Evolutionary conservation across 2,329 filamentous ascomycete genomes (phyloP), one percentile per base, ranked within the genome.

Genomic region (Aaosphaeria arxii): DNA sequence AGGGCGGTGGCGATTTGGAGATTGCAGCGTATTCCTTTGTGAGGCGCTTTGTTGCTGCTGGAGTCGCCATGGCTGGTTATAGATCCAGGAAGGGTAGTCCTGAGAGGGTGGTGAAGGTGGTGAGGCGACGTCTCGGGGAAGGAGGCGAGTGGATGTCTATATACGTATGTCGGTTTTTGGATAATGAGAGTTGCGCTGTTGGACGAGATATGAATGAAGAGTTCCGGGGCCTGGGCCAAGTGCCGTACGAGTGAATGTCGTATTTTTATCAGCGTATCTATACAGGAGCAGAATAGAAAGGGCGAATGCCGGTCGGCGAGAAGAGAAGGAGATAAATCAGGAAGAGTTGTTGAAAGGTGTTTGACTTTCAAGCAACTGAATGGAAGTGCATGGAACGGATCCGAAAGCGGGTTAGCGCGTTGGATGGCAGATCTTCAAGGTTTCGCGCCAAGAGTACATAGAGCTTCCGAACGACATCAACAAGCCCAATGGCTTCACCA

Each of bases 1-100:
- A 95, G 45, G 91, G 90, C 33, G 91, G 90, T 7, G 91, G 91
- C 62, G 91, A 92, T 62, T 83, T 79, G 62, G 81, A 77, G 52
- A 87, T 85, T 53, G 79, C 75, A 67, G 81, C 77, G 64, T 86
- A 87, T 72, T 87, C 83, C 52, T 81, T 78, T 47, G 80, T 82
- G 50, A 86, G 76, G 54, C 70, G 69, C 55, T 71, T 72, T 45
- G 69, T 72, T 44, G 70, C 70, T 46, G 61, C 66, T 13, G 69
- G 63, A 9, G 69, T 71, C 28, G 70, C 70, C 70, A 73, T 73
- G 9, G 48, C 40, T 57, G 51, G 31, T 46, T 40, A 43, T 40
- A 24, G 45, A 47, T 24, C 17, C 17, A 24, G 17, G 17, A 24
- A 24, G 17, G 17, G 17, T 24, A 24, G 46, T 38, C 39, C 45